These are phyloP conservation scores for Geum urbanum DNA, from an alignment of 306 rosid genomes.

Conservation along the genomic window DNA sequence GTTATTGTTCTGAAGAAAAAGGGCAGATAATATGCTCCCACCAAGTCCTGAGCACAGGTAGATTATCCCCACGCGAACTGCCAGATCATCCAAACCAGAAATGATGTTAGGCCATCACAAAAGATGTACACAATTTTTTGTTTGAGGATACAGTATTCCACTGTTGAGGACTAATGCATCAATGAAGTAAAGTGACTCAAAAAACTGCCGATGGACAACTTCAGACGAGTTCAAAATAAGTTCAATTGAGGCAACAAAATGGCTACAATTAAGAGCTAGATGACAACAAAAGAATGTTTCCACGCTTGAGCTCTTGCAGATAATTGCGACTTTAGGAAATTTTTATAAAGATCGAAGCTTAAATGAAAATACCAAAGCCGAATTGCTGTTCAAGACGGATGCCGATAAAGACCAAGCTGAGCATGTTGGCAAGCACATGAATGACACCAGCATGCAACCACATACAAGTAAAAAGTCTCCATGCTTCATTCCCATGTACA, in stretches of 20 bases:
- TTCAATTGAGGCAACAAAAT: constrained; percentile 2
- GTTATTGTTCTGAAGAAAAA: constrained; percentile 27
- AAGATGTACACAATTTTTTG: neutral
- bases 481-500: constrained; percentile 37
- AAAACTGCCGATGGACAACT: neutral
- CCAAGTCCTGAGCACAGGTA: constrained; percentile 45
- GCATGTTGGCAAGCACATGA: constrained; percentile 49
- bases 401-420: constrained; percentile 47
- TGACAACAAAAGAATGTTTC: neutral
- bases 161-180: neutral
- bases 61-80: constrained; percentile 41
- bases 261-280: neutral
- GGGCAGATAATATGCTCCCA: constrained; percentile 41
- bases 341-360: neutral
- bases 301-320: no score
- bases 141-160: neutral
- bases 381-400: constrained; percentile 55
- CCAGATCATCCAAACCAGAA: constrained; percentile 1
- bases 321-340: no score
- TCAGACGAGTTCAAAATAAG: neutral
- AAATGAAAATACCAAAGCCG: constrained; percentile 34
- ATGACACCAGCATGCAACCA: constrained; percentile 57
- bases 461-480: constrained; percentile 45
- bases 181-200: neutral
- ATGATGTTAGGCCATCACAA: constrained; percentile 1